A percentile compares a stretch with the other conserved stretches of the same genome.
Evolutionary conservation across 371 early-diverging fungal genomes (phyloP).

Genomic region (Zychaea mexicana): DNA sequence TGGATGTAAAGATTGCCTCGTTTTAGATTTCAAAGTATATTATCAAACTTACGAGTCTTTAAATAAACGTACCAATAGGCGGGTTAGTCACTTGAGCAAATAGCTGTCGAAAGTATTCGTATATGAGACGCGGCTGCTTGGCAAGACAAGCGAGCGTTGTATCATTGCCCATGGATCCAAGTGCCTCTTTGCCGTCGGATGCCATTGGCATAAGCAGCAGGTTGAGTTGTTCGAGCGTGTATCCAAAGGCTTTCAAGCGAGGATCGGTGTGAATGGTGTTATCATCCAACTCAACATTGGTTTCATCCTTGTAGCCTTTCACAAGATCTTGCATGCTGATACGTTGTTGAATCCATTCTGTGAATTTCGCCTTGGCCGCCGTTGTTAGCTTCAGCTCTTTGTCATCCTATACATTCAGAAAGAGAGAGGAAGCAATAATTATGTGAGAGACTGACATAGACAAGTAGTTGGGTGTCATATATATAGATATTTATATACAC

Average conservation of each 20-base stretch:
- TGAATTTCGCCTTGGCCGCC: constrained; percentile 73
- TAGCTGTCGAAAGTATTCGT: constrained; percentile 95
- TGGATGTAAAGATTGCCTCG: too few species aligned
- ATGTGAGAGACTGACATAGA: too few species aligned
- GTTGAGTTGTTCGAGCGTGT: constrained; percentile 92
- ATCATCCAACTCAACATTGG: constrained; percentile 38
- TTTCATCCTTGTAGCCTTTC: constrained; percentile 19
- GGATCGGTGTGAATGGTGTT: constrained; percentile 69
- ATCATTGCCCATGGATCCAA: constrained; percentile 98
- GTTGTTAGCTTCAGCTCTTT: constrained; percentile 81
- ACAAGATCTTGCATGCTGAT: constrained; percentile 70
- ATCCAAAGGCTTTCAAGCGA: constrained; percentile 87
- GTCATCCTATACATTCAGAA: constrained; percentile 81
- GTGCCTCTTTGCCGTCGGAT: constrained; percentile 88
- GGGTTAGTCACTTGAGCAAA: constrained; percentile 98
- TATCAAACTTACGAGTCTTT: too few species aligned
- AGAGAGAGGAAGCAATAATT: too few species aligned
- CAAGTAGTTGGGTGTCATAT: too few species aligned
- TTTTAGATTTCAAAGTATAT: too few species aligned
- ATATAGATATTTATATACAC: neutral
- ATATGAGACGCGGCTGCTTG: constrained; percentile 83
- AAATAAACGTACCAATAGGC: constrained; percentile 81
- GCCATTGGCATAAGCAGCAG: constrained; percentile 88
- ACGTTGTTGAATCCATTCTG: constrained; percentile 84
- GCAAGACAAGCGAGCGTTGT: constrained; percentile 93